phyloP scores from a whole-genome alignment of 805 yeast genomes.

The Nematodospora valgi region DNA sequence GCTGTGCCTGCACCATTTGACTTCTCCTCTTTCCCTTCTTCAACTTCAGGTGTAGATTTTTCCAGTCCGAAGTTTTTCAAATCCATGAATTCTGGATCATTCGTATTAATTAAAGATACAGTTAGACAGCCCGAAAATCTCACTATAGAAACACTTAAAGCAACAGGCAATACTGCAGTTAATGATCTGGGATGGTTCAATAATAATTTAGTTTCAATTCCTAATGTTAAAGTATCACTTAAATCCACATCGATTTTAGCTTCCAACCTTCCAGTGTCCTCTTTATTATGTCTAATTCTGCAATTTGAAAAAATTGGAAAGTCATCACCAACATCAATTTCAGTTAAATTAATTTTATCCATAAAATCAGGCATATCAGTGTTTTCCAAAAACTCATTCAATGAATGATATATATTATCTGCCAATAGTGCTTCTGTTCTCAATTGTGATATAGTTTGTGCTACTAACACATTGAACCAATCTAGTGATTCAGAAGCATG shows the following conservation, averaged over 20 bases:
- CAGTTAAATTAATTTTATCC: slow-evolving; percentile 75
- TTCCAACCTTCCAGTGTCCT: slow-evolving; percentile 55
- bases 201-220: slow-evolving; percentile 74
- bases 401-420: slow-evolving; percentile 78
- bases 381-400: slow-evolving; percentile 61
- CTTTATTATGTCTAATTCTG: slow-evolving; percentile 62
- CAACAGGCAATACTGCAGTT: slow-evolving; percentile 84
- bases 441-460: slow-evolving; percentile 83
- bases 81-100: slow-evolving; percentile 30
- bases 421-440: slow-evolving; percentile 84
- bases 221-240: slow-evolving; percentile 81
- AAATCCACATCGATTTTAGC: slow-evolving; percentile 90
- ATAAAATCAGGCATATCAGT: slow-evolving; percentile 76
- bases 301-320: slow-evolving; percentile 95
- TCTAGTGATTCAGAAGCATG: slow-evolving; percentile 91
- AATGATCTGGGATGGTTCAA: slow-evolving; percentile 80
- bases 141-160: slow-evolving; percentile 80
- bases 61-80: slow-evolving; percentile 6
- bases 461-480: slow-evolving; percentile 94
- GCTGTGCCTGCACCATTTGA: slow-evolving; percentile 50
- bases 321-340: slow-evolving; percentile 90
- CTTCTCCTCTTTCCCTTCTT: slow-evolving; percentile 1
- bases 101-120: slow-evolving; percentile 58
- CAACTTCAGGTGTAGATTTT: slow-evolving; percentile 1
- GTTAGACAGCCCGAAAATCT: slow-evolving; percentile 88